Evolutionary conservation across 768 basidiomycete genomes (phyloP).

Genomic region (Zangia roseola): DNA sequence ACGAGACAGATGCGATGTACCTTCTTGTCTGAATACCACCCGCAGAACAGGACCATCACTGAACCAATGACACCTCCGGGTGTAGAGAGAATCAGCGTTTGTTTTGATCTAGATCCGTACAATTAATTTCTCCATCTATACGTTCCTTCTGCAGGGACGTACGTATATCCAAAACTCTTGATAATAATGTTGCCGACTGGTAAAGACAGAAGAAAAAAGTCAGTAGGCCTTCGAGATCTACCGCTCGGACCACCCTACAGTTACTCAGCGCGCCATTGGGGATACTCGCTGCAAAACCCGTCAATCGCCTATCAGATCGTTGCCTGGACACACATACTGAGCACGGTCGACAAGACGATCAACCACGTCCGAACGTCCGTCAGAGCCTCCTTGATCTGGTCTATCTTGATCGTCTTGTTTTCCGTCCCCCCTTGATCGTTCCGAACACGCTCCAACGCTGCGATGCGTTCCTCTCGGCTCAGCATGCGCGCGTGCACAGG

Average conservation of each 20-base stretch:
- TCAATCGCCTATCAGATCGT: background rate
- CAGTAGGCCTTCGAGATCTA: background rate
- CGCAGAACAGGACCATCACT: constrained; percentile 48
- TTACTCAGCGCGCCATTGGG: constrained; percentile 65
- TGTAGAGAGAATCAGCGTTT: constrained; percentile 58
- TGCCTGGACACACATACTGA: constrained; percentile 42
- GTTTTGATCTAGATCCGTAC: constrained; percentile 45
- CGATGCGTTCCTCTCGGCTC: constrained; percentile 57
- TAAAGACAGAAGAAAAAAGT: background rate
- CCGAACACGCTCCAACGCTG: constrained; percentile 64
- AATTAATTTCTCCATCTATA: background rate
- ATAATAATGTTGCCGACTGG: constrained; percentile 63
- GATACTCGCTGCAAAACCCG: constrained; percentile 48
- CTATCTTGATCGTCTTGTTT: constrained; percentile 58
- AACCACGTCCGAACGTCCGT: constrained; percentile 61
- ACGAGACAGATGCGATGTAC: constrained; percentile 26
- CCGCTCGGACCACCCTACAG: constrained; percentile 40
- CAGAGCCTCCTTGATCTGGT: constrained; percentile 57
- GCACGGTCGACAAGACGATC: constrained; percentile 54
- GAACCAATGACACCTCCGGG: constrained; percentile 54
- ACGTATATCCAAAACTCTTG: constrained; percentile 65
- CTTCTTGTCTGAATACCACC: constrained; percentile 67
- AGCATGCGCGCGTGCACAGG: constrained; percentile 59
- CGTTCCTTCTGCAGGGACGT: constrained; percentile 17
- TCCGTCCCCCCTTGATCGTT: constrained; percentile 63